These are phyloP conservation scores for Beta corolliflora DNA, from an alignment of 179 eudicot species.

Conservation along the genomic window DNA sequence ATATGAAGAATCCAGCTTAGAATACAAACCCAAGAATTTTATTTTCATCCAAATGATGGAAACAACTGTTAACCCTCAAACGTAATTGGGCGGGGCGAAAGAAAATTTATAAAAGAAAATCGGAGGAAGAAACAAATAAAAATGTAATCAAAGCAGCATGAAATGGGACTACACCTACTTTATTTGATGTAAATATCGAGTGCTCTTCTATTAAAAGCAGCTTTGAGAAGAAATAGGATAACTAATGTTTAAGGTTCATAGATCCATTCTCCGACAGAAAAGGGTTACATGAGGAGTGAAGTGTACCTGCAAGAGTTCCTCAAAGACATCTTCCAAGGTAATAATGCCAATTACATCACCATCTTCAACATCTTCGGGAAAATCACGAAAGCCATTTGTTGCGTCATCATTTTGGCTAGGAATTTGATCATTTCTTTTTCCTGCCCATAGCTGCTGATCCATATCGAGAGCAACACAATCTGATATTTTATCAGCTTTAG, in stretches of 20 bases:
- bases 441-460: conserved; percentile 33
- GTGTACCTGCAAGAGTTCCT: conserved; percentile 87
- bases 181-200: background rate
- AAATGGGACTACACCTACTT: background rate
- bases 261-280: background rate
- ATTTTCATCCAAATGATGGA: background rate
- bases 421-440: conserved; percentile 26
- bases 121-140: no score
- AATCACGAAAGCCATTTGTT: conserved; percentile 24
- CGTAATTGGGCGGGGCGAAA: background rate
- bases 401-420: conserved; percentile 16
- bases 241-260: background rate
- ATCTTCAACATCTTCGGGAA: conserved; percentile 64
- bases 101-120: background rate
- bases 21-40: background rate
- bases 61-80: background rate
- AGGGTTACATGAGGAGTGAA: background rate
- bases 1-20: conserved; percentile 11
- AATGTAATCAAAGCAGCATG: background rate
- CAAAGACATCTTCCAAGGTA: conserved; percentile 89
- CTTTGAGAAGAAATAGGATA: background rate
- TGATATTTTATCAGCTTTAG: conserved; percentile 40
- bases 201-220: background rate
- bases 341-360: conserved; percentile 89
- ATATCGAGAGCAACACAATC: conserved; percentile 47